A percentile compares a stretch with the other conserved stretches of the same genome.
Evolutionary conservation across 2,329 filamentous ascomycete genomes (phyloP).

Genomic region (Malbranchea zuffiana): DNA sequence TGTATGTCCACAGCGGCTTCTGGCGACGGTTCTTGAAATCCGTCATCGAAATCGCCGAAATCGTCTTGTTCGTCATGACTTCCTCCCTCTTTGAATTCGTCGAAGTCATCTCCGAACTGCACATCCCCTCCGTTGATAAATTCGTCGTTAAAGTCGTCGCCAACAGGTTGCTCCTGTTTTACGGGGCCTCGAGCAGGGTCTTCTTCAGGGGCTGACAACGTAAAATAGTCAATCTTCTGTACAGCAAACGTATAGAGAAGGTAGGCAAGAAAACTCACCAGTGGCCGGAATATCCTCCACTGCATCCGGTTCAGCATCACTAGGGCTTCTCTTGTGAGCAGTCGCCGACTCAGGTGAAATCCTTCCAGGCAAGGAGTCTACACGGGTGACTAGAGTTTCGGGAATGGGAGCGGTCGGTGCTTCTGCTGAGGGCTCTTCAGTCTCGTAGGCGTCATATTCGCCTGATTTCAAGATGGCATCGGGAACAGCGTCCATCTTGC

Average conservation of each 20-base stretch:
- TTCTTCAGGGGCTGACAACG: no score
- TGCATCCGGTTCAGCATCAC: conserved; percentile 35
- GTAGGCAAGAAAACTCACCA: no score
- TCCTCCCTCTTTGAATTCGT: conserved; percentile 43
- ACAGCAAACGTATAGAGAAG: conserved; percentile 20
- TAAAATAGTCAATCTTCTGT: no score
- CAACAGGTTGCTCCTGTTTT: no score
- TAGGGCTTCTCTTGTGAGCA: conserved; percentile 31
- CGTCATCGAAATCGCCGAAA: conserved; percentile 57
- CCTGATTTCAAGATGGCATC: conserved; percentile 44
- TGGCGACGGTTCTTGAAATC: conserved; percentile 45
- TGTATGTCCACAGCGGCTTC: conserved; percentile 8
- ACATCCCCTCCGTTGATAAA: conserved; percentile 55
- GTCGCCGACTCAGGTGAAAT: conserved; percentile 14
- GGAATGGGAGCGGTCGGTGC: conserved; percentile 24
- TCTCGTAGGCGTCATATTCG: conserved; percentile 3
- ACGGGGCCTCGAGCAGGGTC: no score
- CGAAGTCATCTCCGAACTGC: conserved; percentile 52
- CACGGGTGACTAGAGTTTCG: conserved; percentile 35
- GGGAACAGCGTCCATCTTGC: conserved; percentile 48
- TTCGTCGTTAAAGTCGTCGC: conserved; percentile 39
- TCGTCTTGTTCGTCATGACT: conserved; percentile 42
- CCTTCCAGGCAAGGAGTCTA: conserved; percentile 31
- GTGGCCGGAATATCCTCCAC: conserved; percentile 35
- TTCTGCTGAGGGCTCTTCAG: background rate